Evolutionary conservation across 2,329 filamentous ascomycete genomes (phyloP), one percentile per base, ranked within the genome.

Genomic region (Colletotrichum musicola): DNA sequence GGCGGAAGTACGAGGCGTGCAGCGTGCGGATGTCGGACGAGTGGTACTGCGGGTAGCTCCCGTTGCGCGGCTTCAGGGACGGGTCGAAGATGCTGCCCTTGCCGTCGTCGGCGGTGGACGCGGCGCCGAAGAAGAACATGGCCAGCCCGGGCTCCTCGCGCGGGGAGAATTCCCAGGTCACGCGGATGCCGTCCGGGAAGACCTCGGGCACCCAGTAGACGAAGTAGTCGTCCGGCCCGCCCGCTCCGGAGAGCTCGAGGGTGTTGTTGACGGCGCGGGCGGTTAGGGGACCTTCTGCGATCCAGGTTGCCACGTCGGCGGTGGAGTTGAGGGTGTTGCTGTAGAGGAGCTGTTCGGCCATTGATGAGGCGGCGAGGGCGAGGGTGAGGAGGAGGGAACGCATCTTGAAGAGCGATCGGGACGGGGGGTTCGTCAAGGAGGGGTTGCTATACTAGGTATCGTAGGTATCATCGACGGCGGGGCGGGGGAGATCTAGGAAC

Each of bases 51-150:
- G 71, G 70, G 58, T 72, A 72, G 42, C 61, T 61, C n/a, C 71
- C 71, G 63, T 75, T 78, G 12, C 76, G 72, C 9, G 74, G 72
- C 51, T 66, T 69, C 0, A 77, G 69, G 30, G 64, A 62, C 7
- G 71, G 68, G 54, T 76, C 74, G 65, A 78, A 78, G 68, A 77
- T 75, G 53, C 59, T 46, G 6, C 59, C 51, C 58, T 46, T 63
- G 69, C 73, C 72, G 40, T 73, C 73, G 14, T 74, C 73, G 27
- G 70, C 68, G 25, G 74, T 69, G 2, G 75, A 72, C 9, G 74
- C 71, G 27, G 75, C 76, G 57, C 75, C 76, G 68, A 78, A 78
- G 71, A 78, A 78, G 71, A 78, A 74, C 74, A 78, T 77, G 47
- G 76, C 76, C 7, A 78, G 73, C 4, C 76, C 76, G 3, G 76